Evolutionary conservation across 176 grass and related monocot species (phyloP), one percentile per base, ranked within the genome.

Genomic region (Tillandsia leiboldiana): DNA sequence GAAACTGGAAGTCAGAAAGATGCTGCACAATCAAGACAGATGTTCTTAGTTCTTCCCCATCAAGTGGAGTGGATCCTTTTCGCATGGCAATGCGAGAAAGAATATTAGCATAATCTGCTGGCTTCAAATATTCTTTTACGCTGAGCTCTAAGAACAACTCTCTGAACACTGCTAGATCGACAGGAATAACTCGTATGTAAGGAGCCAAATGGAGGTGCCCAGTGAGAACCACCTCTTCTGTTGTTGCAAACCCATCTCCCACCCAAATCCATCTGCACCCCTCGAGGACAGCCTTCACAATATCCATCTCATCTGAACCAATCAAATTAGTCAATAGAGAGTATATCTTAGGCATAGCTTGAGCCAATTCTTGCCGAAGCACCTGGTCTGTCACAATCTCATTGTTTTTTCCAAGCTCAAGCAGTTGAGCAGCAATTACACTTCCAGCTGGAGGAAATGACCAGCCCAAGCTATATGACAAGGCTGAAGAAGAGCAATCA

Each of bases 261-360:
- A 96, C 92, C 92, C 92, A 96, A 81, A 96, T 89, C 92, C 92
- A 96, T 79, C 92, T 82, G 75, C 81, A 96, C 49, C 86, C 86
- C 77, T 96, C 92, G 53, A 96, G 63, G 83, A 96, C 81, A 63
- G 76, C 81, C 85, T 96, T 96, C 68, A 89, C 92, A 82, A 96
- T 92, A 75, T 96, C 92, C 86, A 96, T 96, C 74, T 96, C 92
- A 87, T 96, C 88, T 64, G 86, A 91, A 77, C 86, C 86, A 82
- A 92, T 88, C 81, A 92, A 78, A 67, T 80, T 85, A 65, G 59
- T 89, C 80, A 96, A 65, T 51, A 96, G 63, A 6, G 88, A 89
- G 83, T 96, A 96, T 71, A 96, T 87, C 78, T 89, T 96, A 50
- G 92, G 92, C 88, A 96, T 96, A 56, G 84, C 81, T 69, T 89